Evolutionary conservation across 2,329 filamentous ascomycete species (phyloP), one percentile per base, ranked within the genome.

Genomic region (Cladophialophora exuberans): DNA sequence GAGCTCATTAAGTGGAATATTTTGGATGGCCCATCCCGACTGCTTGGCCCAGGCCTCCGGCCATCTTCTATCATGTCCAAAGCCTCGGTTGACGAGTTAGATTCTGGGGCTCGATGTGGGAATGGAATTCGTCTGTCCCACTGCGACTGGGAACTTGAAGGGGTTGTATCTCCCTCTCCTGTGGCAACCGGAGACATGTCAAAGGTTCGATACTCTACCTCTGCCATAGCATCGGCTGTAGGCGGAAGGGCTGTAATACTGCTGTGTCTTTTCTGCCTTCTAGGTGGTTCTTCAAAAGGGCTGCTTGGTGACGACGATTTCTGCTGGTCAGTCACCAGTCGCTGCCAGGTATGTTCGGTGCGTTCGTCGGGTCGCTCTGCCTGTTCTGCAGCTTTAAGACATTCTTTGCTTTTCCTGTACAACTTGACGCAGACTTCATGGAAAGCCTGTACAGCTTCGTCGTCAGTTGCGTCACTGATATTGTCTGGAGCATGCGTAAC

Each of bases 261-360:
- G 30, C 45, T 42, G 2, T 61, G 45, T 11, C 38, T 39, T 5
- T 33, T 35, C 13, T 52, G 17, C 35, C 41, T 45, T 18, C 33
- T 35, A 9, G 44, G 31, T 7, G 46, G 30, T 6, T 57, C 57
- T 11, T 61, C 62, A 36, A 62, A 63, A 6, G 47, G 41, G 49
- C 54, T 63, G 31, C 26, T 46, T 18, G 23, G 28, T 13, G 43
- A 54, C 3, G 38, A 44, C 17, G 26, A 67, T 67, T 51, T 71
- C 60, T 77, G 76, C 68, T 78, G 75, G 20, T 76, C 74, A 43
- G 75, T 73, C 11, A 78, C 73, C 26, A 78, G 62, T 61, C 77
- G 75, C 60, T 79, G 75, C 76, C 76, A 79, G 54, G 78, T 76
- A 47, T 74, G 64, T 58, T 78, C 75, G 2, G 77, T 70, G 23